Percentiles rank a stretch among this genome's conserved stretches.
Evolutionary conservation across 345 rosid species (phyloP).

Genomic region (Dimocarpus longan): DNA sequence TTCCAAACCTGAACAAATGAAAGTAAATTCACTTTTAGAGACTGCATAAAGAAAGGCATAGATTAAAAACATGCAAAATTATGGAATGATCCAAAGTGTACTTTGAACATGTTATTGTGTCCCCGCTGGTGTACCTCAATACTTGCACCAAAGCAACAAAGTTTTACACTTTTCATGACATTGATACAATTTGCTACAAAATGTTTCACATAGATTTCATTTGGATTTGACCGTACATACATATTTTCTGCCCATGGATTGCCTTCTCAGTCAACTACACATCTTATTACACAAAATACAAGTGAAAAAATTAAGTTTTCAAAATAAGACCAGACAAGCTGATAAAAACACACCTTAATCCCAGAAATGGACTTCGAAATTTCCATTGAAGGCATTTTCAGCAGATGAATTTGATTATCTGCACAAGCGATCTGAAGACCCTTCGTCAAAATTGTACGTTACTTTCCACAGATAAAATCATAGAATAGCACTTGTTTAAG

Average conservation of each 20-base stretch:
- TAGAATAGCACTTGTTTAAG: conserved; percentile 8
- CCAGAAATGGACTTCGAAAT: conserved; percentile 82
- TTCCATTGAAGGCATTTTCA: conserved; percentile 91
- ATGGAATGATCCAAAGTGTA: neutral
- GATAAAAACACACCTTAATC: conserved; percentile 70
- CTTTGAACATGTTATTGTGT: neutral
- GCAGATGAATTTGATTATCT: conserved; percentile 91
- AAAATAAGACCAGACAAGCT: neutral
- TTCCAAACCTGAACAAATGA: neutral
- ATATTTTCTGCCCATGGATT: conserved; percentile 2
- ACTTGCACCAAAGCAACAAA: neutral
- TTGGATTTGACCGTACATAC: neutral
- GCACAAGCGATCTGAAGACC: conserved; percentile 82
- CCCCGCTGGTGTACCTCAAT: neutral
- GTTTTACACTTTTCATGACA: neutral
- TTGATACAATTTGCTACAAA: conserved; percentile 1
- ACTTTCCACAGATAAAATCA: conserved; percentile 7
- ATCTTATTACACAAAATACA: conserved; percentile 38
- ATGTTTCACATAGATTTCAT: neutral
- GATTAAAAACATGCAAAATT: neutral
- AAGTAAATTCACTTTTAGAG: neutral
- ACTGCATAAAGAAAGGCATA: too few species aligned
- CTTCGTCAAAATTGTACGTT: conserved; percentile 4
- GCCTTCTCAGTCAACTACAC: conserved; percentile 11
- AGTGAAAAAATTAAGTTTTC: conserved; percentile 2